phyloP scores from a whole-genome alignment of 2,329 filamentous ascomycete genomes.

The Paracoccidioides brasiliensis region DNA sequence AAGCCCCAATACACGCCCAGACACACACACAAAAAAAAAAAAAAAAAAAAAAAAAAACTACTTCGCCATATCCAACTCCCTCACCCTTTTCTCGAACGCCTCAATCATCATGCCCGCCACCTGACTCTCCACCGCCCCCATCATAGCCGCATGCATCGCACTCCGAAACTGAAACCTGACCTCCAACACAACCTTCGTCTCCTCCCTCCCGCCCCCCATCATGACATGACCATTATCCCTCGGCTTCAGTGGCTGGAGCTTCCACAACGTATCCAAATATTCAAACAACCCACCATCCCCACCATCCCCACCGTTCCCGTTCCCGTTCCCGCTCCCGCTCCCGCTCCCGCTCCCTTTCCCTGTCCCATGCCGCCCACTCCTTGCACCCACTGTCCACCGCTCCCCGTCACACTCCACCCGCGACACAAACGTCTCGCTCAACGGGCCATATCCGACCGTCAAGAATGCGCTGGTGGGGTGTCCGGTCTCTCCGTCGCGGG shows the following conservation, averaged over 20 bases:
- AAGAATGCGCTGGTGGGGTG: conserved; percentile 62
- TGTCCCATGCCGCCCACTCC: conserved; percentile 26
- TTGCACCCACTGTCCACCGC: conserved; percentile 57
- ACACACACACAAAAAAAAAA: too few relatives aligned
- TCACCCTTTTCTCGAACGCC: conserved; percentile 76
- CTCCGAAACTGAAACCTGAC: conserved; percentile 79
- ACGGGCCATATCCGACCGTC: conserved; percentile 69
- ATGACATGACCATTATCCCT: conserved; percentile 7
- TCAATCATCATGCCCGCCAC: conserved; percentile 81
- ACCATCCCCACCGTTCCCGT: conserved; percentile 48
- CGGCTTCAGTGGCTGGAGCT: conserved; percentile 26
- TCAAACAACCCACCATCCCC: conserved; percentile 50
- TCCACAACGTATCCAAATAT: conserved; percentile 33
- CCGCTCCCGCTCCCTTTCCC: conserved; percentile 22
- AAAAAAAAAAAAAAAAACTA: too few relatives aligned
- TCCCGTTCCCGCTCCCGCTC: conserved; percentile 30
- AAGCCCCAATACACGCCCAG: too few relatives aligned
- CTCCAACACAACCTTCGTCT: conserved; percentile 61
- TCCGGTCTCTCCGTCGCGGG: conserved; percentile 44
- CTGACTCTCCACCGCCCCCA: conserved; percentile 67
- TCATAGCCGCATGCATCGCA: conserved; percentile 74
- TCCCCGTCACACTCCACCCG: conserved; percentile 64
- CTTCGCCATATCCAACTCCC: conserved; percentile 37
- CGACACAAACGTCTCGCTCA: conserved; percentile 74
- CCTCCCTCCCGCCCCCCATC: conserved; percentile 16